Evolutionary conservation across 2,329 filamentous ascomycete species (phyloP), one percentile per base, ranked within the genome.

Genomic region (Aspergillus alliaceus): DNA sequence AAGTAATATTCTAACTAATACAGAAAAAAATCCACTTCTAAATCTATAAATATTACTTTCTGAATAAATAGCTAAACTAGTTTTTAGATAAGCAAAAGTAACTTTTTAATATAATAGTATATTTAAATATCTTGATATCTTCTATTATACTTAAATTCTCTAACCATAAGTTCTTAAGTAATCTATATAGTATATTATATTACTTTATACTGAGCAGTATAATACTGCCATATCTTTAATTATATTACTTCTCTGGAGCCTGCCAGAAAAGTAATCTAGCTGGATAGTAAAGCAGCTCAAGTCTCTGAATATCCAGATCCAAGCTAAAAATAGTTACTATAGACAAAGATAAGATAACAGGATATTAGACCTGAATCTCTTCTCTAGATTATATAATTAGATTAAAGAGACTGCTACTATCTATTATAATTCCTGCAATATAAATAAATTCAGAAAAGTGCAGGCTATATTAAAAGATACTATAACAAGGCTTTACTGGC

Each of bases 231-330:
- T 51, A n/a, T 47, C 54, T 37, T 42, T 59, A 6, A 57, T 59
- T 54, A 47, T 54, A 8, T 59, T 51, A 6, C 56, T 59, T 15
- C 50, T 59, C 47, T 59, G 47, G 58, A 53, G 58, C 47, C 27
- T 15, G 22, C 53, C 39, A 12, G 53, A 14, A 9, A 54, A 59
- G 37, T 37, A 22, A 44, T 37, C 22, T 20, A 15, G 32, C 29
- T 27, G 46, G 29, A 39, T 42, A 39, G 37, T 53, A n/a, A 27
- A 57, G 46, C 46, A 57, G 50, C 46, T 59, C 32, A 42, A 59
- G n/a, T 31, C 25, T 37, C 31, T 59, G 31, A 59, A 59, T 34
- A 34, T 12, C 8, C 51, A 57, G 27, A 59, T 59, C 24, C 31
- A 29, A 25, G 48, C 51, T n/a, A 59, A 59, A 35, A 59, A 57